These are phyloP conservation scores for Aspergillus oerlinghausenensis DNA, from an alignment of 2,329 filamentous ascomycete species.

Conservation along the genomic window DNA sequence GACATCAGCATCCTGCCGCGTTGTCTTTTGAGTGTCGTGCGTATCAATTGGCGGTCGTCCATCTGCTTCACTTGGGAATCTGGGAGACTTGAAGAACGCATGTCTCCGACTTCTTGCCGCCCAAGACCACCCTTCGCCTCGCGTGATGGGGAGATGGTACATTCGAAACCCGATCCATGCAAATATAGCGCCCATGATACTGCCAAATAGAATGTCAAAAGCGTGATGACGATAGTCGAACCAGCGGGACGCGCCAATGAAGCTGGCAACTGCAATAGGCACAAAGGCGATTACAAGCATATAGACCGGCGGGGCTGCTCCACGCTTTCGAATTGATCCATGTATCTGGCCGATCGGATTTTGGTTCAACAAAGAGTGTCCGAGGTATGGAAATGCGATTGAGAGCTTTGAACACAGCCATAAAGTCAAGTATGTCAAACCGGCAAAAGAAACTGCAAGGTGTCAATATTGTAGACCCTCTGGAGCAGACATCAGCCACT, in stretches of 20 bases:
- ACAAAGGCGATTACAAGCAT: constrained; percentile 66
- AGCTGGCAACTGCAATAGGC: constrained; percentile 71
- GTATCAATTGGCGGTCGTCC: constrained; percentile 25
- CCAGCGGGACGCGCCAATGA: constrained; percentile 80
- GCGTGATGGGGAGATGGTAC: constrained; percentile 75
- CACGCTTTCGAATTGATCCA: constrained; percentile 61
- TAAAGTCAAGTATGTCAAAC: constrained; percentile 78
- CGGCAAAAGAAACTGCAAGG: constrained; percentile 62
- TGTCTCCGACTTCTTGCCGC: constrained; percentile 67
- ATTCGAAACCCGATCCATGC: constrained; percentile 74
- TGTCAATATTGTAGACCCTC: neutral
- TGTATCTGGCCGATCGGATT: constrained; percentile 17
- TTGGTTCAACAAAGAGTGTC: constrained; percentile 24
- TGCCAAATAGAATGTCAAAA: constrained; percentile 89
- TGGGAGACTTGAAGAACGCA: constrained; percentile 54
- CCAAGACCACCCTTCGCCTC: constrained; percentile 88
- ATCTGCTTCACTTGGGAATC: constrained; percentile 28
- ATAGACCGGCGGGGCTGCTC: constrained; percentile 78
- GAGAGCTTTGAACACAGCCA: constrained; percentile 66
- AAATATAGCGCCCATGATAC: constrained; percentile 66
- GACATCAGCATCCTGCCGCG: constrained; percentile 11
- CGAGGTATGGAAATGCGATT: constrained; percentile 42
- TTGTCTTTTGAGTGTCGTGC: neutral
- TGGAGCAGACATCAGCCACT: constrained; percentile 17
- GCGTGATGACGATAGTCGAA: constrained; percentile 85